Percentiles rank a stretch among this genome's conserved stretches.
phyloP scores from a whole-genome alignment of 2,329 filamentous ascomycete genomes.

The Aspergillus novoparasiticus region DNA sequence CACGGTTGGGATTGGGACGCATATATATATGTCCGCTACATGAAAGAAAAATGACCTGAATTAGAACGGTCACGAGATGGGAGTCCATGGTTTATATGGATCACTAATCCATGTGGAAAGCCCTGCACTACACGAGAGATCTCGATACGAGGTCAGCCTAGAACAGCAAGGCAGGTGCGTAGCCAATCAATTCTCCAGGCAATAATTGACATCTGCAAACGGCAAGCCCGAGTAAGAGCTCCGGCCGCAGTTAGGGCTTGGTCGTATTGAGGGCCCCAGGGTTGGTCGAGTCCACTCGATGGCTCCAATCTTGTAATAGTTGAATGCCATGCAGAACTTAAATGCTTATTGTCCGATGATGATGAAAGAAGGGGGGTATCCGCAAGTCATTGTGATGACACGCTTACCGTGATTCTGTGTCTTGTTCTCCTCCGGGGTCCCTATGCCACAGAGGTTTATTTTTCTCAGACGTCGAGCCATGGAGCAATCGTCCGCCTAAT shows the following conservation, averaged over 20 bases:
- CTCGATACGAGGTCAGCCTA: background rate
- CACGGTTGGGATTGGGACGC: background rate
- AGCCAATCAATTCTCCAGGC: background rate
- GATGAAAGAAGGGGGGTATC: background rate
- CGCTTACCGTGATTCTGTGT: background rate
- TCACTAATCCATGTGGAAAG: background rate
- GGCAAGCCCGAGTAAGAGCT: background rate
- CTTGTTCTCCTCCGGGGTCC: background rate
- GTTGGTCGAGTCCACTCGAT: no score
- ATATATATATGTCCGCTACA: no score
- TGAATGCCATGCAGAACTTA: background rate
- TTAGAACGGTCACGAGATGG: background rate
- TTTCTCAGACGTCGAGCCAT: background rate
- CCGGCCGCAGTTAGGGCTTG: background rate
- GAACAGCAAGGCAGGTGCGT: background rate
- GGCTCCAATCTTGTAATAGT: background rate
- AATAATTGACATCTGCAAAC: background rate
- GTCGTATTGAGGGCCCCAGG: background rate
- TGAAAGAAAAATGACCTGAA: background rate
- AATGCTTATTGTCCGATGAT: background rate
- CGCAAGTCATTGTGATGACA: background rate
- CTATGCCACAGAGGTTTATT: background rate
- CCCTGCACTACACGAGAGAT: no score
- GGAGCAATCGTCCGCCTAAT: background rate
- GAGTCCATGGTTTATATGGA: background rate